Percentiles rank a stretch among this genome's conserved stretches.
Evolutionary conservation across 1,284 basidiomycete genomes (phyloP).

Genomic region (Ganoderma lucidum): DNA sequence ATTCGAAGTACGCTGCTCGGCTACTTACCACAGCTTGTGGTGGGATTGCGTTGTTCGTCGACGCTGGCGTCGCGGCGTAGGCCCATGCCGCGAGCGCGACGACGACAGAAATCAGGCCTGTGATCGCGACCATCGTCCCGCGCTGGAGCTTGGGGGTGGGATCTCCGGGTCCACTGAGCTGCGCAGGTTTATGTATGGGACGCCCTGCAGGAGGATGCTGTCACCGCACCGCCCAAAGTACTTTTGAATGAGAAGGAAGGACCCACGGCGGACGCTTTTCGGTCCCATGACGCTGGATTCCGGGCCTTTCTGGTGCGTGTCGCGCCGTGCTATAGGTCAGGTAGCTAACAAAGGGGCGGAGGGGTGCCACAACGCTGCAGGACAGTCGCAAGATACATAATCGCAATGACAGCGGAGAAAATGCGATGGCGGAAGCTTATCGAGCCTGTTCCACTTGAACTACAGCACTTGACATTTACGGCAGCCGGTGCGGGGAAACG

Average conservation of each 20-base stretch:
- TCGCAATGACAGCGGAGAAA: background rate
- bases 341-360: too few species aligned
- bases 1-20: background rate
- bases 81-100: constrained; percentile 24
- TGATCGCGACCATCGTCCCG: constrained; percentile 23
- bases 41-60: constrained; percentile 25
- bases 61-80: constrained; percentile 17
- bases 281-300: constrained; percentile 24
- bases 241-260: constrained; percentile 7
- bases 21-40: constrained; percentile 37
- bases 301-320: background rate
- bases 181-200: constrained; percentile 21
- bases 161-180: background rate
- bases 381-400: background rate
- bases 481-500: constrained; percentile 6
- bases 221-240: constrained; percentile 15
- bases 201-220: constrained; percentile 14
- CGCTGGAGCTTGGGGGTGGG: constrained; percentile 8
- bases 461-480: constrained; percentile 30
- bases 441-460: constrained; percentile 15
- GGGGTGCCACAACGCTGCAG: background rate
- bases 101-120: constrained; percentile 13
- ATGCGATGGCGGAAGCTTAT: background rate
- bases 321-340: background rate
- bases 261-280: constrained; percentile 25